Evolutionary conservation across 495 filamentous ascomycete genomes (phyloP), one percentile per base, ranked within the genome.

Genomic region (Lindgomyces ingoldianus): DNA sequence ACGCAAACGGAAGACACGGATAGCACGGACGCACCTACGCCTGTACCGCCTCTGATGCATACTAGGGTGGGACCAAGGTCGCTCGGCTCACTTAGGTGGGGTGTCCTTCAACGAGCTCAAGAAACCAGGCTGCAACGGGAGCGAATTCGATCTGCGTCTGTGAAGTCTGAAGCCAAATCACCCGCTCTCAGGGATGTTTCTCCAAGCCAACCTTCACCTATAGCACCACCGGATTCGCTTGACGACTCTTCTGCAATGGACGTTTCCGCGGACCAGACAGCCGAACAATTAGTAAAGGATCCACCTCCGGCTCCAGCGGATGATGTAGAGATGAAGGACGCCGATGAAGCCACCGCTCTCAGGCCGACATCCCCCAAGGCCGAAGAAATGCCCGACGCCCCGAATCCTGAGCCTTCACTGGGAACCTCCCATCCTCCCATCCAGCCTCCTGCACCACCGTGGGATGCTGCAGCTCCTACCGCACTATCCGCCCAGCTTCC

Each of bases 311-410:
- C 14, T 6, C 51, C 57, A 3, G 8, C 44, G 19, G 39, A 21
- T 18, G 72, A 74, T 54, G 70, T 74, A 8, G 70, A 74, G 22
- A 74, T 74, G 72, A 68, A 71, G 51, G 70, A 74, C 27, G 61
- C 60, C 0, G 69, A 65, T 14, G 61, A 45, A 27, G 44, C 42
- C 1, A 19, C 36, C 1, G 54, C 9, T 33, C 46, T 36, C 14
- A 67, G 52, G 16, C 24, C 48, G 16, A 24, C 22, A 10, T 52
- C 33, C 19, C 61, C 57, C 10, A 57, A 63, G 16, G 39, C 47
- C 14, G 57, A 58, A 33, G 49, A 61, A 36, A 69, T 65, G 51
- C 41, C 62, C 27, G 54, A 58, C 60, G 60, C 51, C 16, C 58
- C 61, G 19, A 29, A 26, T 12, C 8, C 45, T 0, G 54, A 66